Evolutionary conservation across 371 early-diverging fungal genomes (phyloP).

Genomic region (Mortierella sp.): DNA sequence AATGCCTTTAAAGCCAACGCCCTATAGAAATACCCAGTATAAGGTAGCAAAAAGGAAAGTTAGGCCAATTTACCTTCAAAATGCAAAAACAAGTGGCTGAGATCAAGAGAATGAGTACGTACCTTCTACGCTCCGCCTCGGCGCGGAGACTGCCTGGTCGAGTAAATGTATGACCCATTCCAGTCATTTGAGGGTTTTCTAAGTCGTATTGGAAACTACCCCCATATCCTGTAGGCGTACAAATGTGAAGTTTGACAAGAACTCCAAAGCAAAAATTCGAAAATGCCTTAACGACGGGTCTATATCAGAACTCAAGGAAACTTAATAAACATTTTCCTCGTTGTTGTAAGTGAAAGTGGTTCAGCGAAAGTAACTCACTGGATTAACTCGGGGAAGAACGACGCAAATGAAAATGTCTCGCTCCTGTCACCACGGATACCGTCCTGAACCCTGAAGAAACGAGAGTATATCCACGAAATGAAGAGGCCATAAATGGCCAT

Average conservation of each 20-base stretch:
- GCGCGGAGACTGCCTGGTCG: constrained; percentile 69
- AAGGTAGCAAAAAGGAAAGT: background rate
- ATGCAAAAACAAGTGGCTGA: background rate
- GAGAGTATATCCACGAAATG: constrained; percentile 83
- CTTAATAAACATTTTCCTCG: no score
- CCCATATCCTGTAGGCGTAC: constrained; percentile 62
- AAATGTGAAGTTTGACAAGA: constrained; percentile 62
- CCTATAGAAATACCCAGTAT: constrained; percentile 41
- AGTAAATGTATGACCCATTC: constrained; percentile 57
- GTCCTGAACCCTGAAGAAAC: constrained; percentile 84
- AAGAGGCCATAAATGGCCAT: constrained; percentile 75
- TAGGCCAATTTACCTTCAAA: background rate
- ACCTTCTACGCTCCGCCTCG: constrained; percentile 77
- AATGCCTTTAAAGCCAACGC: constrained; percentile 74
- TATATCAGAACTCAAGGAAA: constrained; percentile 14
- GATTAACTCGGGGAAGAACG: constrained; percentile 85
- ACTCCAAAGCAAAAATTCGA: constrained; percentile 63
- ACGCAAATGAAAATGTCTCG: constrained; percentile 83
- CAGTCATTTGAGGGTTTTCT: constrained; percentile 60
- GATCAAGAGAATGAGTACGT: constrained; percentile 14
- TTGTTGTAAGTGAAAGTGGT: background rate
- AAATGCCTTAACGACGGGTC: constrained; percentile 65
- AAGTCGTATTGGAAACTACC: constrained; percentile 62
- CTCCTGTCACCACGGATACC: constrained; percentile 86
- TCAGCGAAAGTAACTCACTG: constrained; percentile 63